Evolutionary conservation across 2,329 filamentous ascomycete species (phyloP).

Genomic region (Ploettnerulaceae sp.): DNA sequence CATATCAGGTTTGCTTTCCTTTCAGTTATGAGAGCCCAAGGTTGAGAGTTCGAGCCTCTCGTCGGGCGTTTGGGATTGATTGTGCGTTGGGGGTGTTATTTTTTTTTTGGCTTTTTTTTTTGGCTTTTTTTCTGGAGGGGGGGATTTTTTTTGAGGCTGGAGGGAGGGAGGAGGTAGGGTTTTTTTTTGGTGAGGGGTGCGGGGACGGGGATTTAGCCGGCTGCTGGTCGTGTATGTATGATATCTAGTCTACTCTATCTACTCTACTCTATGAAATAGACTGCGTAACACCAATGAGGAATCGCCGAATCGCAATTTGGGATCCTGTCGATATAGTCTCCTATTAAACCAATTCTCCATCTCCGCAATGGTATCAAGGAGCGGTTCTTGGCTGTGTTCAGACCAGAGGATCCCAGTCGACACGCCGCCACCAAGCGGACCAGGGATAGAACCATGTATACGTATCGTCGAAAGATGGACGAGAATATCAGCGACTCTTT

Average conservation of each 20-base stretch:
- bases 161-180: too few relatives aligned
- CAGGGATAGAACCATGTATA: conserved; percentile 2
- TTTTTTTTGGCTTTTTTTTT: neutral
- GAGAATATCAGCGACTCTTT: conserved; percentile 3
- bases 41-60: conserved; percentile 26
- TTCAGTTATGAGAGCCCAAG: conserved; percentile 13
- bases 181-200: too few relatives aligned
- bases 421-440: conserved; percentile 1
- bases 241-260: too few relatives aligned
- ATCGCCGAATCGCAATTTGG: neutral
- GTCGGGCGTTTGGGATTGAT: conserved; percentile 14
- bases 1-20: neutral
- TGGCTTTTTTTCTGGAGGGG: neutral
- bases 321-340: neutral
- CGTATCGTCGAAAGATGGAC: neutral
- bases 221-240: too few relatives aligned
- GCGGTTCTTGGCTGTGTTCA: neutral
- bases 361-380: neutral
- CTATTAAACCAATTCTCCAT: conserved; percentile 2
- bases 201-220: too few relatives aligned
- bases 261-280: too few relatives aligned
- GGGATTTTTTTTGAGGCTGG: too few relatives aligned
- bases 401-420: conserved; percentile 3
- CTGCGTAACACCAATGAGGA: neutral
- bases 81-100: neutral